phyloP scores from a whole-genome alignment of 176 grass and related monocot genomes.

The Alopecurus myosuroides region DNA sequence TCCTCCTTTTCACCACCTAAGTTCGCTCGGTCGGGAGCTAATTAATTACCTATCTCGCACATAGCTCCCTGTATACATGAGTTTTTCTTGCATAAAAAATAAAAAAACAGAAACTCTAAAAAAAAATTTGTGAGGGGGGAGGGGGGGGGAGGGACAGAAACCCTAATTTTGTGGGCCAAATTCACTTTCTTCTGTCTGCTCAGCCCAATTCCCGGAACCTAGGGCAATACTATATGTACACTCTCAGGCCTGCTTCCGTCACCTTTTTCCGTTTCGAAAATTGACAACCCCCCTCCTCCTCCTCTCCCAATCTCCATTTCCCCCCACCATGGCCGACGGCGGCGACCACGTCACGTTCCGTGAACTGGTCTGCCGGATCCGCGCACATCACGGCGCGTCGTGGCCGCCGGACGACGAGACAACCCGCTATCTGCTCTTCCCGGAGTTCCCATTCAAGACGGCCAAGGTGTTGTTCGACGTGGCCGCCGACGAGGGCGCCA shows the following conservation, averaged over 20 bases:
- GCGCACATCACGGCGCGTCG: too few species aligned
- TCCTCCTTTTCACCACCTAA: too few species aligned
- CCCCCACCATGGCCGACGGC: background rate
- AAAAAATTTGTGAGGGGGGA: background rate
- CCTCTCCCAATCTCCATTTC: background rate
- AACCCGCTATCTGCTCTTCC: background rate
- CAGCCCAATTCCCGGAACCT: background rate
- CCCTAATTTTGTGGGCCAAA: background rate
- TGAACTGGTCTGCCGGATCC: too few species aligned
- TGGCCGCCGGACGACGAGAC: too few species aligned
- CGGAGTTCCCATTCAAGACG: background rate
- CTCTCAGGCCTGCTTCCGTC: background rate
- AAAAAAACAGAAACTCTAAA: background rate
- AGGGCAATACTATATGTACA: background rate
- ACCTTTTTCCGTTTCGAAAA: background rate
- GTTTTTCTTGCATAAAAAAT: background rate
- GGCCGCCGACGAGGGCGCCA: background rate
- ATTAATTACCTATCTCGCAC: too few species aligned
- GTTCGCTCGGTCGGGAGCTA: too few species aligned
- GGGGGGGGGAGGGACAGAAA: too few species aligned
- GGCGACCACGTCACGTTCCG: too few species aligned
- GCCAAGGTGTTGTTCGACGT: background rate
- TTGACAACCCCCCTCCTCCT: too few species aligned
- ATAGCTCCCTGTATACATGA: too few species aligned
- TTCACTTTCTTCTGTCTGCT: background rate